These are phyloP conservation scores for Colletotrichum agaves DNA, from an alignment of 2,329 filamentous ascomycete species.

Conservation along the genomic window DNA sequence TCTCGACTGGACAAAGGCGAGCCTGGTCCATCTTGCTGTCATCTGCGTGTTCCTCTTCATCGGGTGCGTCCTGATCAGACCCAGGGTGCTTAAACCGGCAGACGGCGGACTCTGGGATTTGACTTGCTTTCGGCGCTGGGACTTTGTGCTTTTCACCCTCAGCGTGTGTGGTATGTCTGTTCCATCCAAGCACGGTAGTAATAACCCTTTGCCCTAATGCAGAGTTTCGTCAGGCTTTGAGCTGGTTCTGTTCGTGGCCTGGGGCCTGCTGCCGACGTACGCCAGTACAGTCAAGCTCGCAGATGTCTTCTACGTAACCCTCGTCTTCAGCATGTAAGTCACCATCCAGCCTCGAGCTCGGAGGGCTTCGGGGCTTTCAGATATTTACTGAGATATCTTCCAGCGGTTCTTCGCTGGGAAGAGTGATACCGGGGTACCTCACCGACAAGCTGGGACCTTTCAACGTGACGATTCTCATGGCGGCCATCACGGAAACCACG, in stretches of 20 bases:
- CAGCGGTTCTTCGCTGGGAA: constrained; percentile 44
- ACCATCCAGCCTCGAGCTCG: background rate
- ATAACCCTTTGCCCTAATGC: constrained; percentile 3
- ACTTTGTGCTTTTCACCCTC: constrained; percentile 43
- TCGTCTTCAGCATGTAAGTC: constrained; percentile 47
- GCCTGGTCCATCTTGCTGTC: constrained; percentile 41
- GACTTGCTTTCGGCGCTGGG: constrained; percentile 37
- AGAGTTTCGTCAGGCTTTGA: constrained; percentile 43
- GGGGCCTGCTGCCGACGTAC: constrained; percentile 46
- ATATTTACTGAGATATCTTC: background rate
- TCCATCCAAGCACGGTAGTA: background rate
- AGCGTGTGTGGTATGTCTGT: constrained; percentile 42
- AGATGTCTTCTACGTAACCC: constrained; percentile 44
- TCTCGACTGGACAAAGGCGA: constrained; percentile 39
- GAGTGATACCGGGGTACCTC: constrained; percentile 42
- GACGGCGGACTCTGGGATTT: constrained; percentile 29
- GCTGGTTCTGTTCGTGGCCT: constrained; percentile 45
- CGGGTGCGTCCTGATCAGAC: constrained; percentile 40
- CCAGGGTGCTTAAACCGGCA: constrained; percentile 10
- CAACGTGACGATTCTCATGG: constrained; percentile 43
- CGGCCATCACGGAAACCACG: constrained; percentile 40
- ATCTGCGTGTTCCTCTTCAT: constrained; percentile 38
- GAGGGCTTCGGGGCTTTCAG: background rate
- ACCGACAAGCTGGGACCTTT: constrained; percentile 41
- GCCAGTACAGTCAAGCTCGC: constrained; percentile 41